Evolutionary conservation across 225 moss, liverwort and hornwort genomes (phyloP).

Genomic region (Pleurozium schreberi): DNA sequence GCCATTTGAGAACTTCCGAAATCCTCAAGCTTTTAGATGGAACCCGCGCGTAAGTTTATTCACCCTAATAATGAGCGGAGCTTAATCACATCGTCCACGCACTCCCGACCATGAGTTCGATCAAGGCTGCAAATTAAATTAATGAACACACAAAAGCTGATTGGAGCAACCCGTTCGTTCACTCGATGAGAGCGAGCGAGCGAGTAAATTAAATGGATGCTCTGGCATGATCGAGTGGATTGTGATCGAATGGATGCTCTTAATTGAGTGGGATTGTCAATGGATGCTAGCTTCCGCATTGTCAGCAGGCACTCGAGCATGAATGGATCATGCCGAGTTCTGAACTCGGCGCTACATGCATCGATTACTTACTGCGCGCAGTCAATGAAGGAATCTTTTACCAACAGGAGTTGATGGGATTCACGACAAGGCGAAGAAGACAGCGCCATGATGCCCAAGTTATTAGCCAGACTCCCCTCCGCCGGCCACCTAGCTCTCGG

Average conservation of each 20-base stretch:
- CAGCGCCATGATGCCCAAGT: not conserved
- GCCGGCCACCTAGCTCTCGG: not conserved
- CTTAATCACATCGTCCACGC: not conserved
- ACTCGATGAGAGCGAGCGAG: no score
- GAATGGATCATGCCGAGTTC: not conserved
- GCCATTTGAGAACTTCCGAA: not conserved
- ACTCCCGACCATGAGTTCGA: no score
- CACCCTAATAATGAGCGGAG: no score
- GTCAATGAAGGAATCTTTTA: not conserved
- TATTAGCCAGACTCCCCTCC: no score
- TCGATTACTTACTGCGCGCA: no score
- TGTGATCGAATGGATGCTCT: no score
- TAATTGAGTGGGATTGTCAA: not conserved
- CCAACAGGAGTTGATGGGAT: not conserved
- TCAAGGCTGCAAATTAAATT: not conserved
- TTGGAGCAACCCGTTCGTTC: no score
- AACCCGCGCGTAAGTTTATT: not conserved
- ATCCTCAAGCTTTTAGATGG: rapidly evolving
- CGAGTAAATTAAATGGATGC: not conserved
- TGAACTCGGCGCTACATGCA: not conserved
- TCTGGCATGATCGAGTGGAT: no score
- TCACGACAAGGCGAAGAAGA: not conserved
- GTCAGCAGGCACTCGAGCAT: not conserved
- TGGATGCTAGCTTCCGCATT: not conserved
- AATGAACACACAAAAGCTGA: not conserved